Percentiles rank a stretch among this genome's conserved stretches.
Evolutionary conservation across 257 asterid genomes (phyloP).

Genomic region (Nicotiana obtusifolia): DNA sequence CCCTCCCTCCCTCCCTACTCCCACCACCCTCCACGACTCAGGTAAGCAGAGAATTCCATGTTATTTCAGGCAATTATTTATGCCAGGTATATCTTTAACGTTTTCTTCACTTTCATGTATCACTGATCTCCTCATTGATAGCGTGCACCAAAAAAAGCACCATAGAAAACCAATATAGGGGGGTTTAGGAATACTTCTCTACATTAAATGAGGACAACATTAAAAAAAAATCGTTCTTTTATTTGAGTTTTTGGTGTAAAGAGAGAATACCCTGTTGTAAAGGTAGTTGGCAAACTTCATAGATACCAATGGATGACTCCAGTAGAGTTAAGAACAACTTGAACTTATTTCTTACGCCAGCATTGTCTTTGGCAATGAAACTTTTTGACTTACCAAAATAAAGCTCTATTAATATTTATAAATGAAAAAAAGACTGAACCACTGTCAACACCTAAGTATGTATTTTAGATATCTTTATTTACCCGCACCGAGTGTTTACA

Average conservation of each 20-base stretch:
- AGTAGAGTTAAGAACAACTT: neutral
- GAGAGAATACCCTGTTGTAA: neutral
- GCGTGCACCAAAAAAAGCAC: neutral
- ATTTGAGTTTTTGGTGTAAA: neutral
- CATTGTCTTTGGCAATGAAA: neutral
- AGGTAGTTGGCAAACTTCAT: neutral
- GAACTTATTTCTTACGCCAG: too few species aligned
- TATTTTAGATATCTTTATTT: too few species aligned
- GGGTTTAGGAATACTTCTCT: neutral
- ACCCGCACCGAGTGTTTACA: neutral
- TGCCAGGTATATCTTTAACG: neutral
- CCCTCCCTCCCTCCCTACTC: neutral
- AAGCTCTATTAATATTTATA: too few species aligned
- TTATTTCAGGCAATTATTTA: neutral
- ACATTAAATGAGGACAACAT: neutral
- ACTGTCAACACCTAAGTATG: neutral
- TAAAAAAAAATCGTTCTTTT: neutral
- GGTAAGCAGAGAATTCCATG: neutral
- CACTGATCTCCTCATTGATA: neutral
- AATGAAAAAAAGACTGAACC: too few species aligned
- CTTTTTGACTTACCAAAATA: neutral
- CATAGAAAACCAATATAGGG: neutral
- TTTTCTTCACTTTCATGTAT: neutral
- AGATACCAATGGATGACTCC: neutral
- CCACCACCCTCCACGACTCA: neutral